Base-by-base conservation (phyloP, 352 stramenopile species). In the Globisporangium megalacanthum region DNA sequence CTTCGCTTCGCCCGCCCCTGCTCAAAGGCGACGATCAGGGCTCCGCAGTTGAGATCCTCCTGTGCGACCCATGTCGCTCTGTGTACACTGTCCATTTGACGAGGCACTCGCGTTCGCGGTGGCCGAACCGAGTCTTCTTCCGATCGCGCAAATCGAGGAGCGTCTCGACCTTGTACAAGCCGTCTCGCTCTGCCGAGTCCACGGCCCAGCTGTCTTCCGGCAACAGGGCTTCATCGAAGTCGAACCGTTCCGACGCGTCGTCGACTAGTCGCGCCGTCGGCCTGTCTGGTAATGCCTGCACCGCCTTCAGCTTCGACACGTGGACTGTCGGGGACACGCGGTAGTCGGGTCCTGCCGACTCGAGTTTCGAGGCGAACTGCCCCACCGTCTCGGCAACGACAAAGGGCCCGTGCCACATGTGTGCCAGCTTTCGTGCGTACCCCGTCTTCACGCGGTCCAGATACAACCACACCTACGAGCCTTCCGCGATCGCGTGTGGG, bases 361-460 rank as follows among this genome's bases (percentile, higher is more conserved):
- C 39, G 0, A 70, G 49, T 42, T 55, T 56, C 14, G 59, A 54
- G 2, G 48, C 25, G 41, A 65, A 50, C 4, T 62, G 39, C 14
- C 20, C 13, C 1, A 63, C 22, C 44, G 49, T 69, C 22, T 69
- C 59, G 3, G 53, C 54, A 31, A 69, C 57, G 0, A 56, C 22
- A 25, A 73, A 73, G 0, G 59, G 65, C 0, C 68, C 65, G 25
- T 76, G 65, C 62, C 65, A 73, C 17, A 61, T 15, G 41, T 77
- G 60, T 10, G 35, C 35, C 6, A 39, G 35, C n/a, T n/a, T n/a
- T n/a, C n/a, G n/a, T n/a, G n/a, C n/a, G n/a, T n/a, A n/a, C n/a
- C n/a, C n/a, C n/a, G 6, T 39, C 10, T 39, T 39, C 35, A n/a
- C n/a, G n/a, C n/a, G n/a, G n/a, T n/a, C n/a, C n/a, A n/a, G n/a